A percentile compares a stretch with the other conserved stretches of the same genome.
These are phyloP conservation scores for Plasmodium malariae DNA, from an alignment of 169 alveolate species.

Conservation along the genomic window DNA sequence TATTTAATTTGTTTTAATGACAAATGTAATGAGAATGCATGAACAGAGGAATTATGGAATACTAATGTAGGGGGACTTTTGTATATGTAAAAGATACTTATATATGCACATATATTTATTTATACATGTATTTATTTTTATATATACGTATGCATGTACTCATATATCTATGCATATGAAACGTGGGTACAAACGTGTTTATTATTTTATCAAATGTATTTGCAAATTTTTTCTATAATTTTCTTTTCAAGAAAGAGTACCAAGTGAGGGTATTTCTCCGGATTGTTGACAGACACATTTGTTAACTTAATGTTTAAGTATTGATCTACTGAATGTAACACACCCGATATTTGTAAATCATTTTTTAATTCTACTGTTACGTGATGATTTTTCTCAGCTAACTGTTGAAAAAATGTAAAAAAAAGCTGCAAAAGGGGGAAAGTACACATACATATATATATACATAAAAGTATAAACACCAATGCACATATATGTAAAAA, in stretches of 20 bases:
- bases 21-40: too few relatives aligned
- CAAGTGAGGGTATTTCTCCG: constrained; percentile 93
- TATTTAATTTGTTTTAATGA: too few relatives aligned
- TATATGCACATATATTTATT: not conserved
- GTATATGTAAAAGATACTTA: not conserved
- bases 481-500: not conserved
- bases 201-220: too few relatives aligned
- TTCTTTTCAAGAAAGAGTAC: constrained; percentile 51
- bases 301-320: constrained; percentile 93
- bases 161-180: constrained; percentile 45
- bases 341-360: constrained; percentile 94
- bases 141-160: not conserved
- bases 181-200: too few relatives aligned
- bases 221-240: too few relatives aligned
- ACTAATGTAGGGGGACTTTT: too few relatives aligned
- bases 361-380: constrained; percentile 95
- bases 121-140: not conserved
- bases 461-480: not conserved
- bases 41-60: too few relatives aligned
- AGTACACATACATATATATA: not conserved
- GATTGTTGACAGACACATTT: constrained; percentile 92
- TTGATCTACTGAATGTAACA: constrained; percentile 93
- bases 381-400: constrained; percentile 91
- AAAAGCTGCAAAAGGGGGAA: constrained; percentile 85
- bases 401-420: constrained; percentile 92